Percentiles rank a stretch among this genome's conserved stretches.
Conservation (phyloP, 176 grass and related monocot species). For the Musa itinerans region DNA sequence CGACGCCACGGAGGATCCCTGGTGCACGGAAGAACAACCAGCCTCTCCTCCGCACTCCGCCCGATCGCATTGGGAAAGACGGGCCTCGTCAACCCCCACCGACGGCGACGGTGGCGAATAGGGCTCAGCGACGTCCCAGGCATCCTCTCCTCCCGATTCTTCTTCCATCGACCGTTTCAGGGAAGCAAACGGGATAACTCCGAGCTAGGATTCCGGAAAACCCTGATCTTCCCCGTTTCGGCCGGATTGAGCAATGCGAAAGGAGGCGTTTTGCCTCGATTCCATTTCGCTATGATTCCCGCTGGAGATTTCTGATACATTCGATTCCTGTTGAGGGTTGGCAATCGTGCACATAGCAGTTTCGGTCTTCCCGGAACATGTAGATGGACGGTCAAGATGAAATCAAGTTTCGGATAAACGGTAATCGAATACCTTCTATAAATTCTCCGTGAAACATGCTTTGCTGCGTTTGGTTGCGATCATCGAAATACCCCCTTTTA, state of each 20-base stretch:
- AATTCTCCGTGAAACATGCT: too few species aligned
- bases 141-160: background rate
- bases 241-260: background rate
- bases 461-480: too few species aligned
- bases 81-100: background rate
- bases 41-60: background rate
- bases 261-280: background rate
- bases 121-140: background rate
- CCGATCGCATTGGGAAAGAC: background rate
- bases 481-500: too few species aligned
- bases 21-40: background rate
- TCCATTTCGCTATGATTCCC: background rate
- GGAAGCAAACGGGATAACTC: background rate
- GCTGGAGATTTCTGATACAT: background rate
- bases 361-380: too few species aligned
- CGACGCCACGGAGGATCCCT: background rate
- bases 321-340: too few species aligned
- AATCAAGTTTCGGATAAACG: too few species aligned
- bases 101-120: background rate
- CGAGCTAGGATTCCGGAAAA: constrained; percentile 13
- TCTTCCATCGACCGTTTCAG: constrained; percentile 7
- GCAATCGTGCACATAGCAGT: too few species aligned
- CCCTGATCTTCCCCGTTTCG: background rate
- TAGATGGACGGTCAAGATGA: too few species aligned
- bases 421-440: too few species aligned